These are phyloP conservation scores for Boechera retrofracta DNA, from an alignment of 345 rosid species.

Conservation along the genomic window DNA sequence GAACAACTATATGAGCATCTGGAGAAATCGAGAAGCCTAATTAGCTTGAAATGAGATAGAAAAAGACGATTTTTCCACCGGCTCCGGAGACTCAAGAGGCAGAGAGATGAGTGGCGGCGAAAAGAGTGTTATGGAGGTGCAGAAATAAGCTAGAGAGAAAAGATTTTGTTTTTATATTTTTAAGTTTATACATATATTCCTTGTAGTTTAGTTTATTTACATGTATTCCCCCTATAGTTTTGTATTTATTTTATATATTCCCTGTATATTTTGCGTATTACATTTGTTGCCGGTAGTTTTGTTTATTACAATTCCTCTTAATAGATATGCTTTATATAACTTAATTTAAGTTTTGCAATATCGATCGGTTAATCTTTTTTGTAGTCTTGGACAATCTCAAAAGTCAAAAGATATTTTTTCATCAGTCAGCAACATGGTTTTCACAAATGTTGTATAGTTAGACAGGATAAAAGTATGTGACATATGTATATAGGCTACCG, in stretches of 20 bases:
- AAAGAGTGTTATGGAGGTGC: not conserved
- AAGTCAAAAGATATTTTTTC: no score
- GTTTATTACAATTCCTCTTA: no score
- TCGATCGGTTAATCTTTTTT: no score
- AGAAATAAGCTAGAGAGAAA: not conserved
- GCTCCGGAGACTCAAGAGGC: not conserved
- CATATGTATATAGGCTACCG: no score
- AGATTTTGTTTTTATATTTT: not conserved
- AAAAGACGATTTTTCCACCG: not conserved
- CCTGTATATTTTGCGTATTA: not conserved
- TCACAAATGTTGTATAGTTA: no score
- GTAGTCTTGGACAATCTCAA: no score
- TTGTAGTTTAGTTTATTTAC: not conserved
- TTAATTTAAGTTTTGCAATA: no score
- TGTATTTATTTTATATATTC: not conserved
- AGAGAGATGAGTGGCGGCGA: constrained; percentile 23
- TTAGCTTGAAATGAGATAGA: not conserved
- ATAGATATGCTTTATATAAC: no score
- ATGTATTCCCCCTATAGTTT: not conserved
- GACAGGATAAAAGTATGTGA: no score
- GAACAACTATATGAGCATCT: not conserved
- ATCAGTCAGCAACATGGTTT: no score
- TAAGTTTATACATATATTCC: not conserved
- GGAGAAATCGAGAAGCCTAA: not conserved
- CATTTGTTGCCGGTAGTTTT: no score